phyloP scores from a whole-genome alignment of 2,329 filamentous ascomycete genomes.

The Verticillium dahliae region DNA sequence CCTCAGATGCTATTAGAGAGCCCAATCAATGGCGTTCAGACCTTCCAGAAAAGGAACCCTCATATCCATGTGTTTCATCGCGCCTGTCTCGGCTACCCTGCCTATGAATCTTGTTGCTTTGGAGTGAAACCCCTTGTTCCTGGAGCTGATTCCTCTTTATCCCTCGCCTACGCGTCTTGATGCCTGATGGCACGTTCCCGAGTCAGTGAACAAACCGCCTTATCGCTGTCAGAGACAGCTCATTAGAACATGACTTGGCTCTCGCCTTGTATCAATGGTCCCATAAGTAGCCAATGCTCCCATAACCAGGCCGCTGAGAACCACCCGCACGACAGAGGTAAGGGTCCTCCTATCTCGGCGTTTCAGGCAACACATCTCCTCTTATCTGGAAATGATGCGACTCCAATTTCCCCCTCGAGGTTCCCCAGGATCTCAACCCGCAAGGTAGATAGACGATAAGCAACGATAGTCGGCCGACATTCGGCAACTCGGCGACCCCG shows the following conservation, averaged over 20 bases:
- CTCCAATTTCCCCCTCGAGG: neutral
- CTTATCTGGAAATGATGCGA: neutral
- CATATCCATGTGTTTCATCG: neutral
- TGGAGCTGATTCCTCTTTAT: too few relatives aligned
- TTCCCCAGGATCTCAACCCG: neutral
- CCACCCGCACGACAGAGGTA: neutral
- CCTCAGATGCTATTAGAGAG: neutral
- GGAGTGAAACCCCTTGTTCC: too few relatives aligned
- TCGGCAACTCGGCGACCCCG: neutral
- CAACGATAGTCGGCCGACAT: neutral
- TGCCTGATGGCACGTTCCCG: neutral
- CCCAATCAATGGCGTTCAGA: neutral
- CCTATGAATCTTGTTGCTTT: too few relatives aligned
- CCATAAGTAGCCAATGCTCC: too few relatives aligned
- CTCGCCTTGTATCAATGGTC: neutral
- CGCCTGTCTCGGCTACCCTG: neutral
- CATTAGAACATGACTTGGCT: too few relatives aligned
- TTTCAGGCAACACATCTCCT: neutral
- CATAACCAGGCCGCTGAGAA: too few relatives aligned
- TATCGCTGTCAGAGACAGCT: neutral
- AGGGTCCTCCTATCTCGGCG: neutral
- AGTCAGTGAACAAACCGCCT: neutral
- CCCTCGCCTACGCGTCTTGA: neutral
- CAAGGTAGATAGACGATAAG: neutral
- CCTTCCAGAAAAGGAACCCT: neutral